Conservation (phyloP, 768 basidiomycete genomes). For the Boletus insuetus region DNA sequence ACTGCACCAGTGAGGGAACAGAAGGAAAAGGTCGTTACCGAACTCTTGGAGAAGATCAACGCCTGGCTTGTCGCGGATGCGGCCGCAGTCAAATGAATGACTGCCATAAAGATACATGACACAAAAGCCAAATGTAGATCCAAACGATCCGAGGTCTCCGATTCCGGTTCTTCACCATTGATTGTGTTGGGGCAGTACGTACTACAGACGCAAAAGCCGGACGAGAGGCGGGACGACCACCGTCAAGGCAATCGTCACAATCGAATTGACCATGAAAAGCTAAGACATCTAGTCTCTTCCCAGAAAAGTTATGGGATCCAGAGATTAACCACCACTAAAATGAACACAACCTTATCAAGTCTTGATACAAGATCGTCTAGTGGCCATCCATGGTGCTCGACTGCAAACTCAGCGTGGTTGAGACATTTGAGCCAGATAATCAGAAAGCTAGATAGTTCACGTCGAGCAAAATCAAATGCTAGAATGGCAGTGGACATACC, state of each 20-base stretch:
- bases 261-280: neutral
- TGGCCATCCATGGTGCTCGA: neutral
- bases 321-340: slow-evolving; percentile 12
- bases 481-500: slow-evolving; percentile 41
- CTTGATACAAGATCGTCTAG: slow-evolving; percentile 1
- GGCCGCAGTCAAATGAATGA: slow-evolving; percentile 15
- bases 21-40: neutral
- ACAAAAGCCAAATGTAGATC: slow-evolving; percentile 28
- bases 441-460: slow-evolving; percentile 44
- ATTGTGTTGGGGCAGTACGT: slow-evolving; percentile 13
- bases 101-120: slow-evolving; percentile 15
- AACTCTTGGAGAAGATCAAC: slow-evolving; percentile 17
- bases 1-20: neutral
- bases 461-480: neutral
- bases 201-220: slow-evolving; percentile 23
- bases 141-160: slow-evolving; percentile 24
- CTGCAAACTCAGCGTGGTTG: slow-evolving; percentile 34
- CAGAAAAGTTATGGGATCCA: slow-evolving; percentile 6
- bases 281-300: slow-evolving; percentile 1
- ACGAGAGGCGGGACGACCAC: slow-evolving; percentile 23
- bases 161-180: neutral
- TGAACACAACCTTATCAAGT: slow-evolving; percentile 1
- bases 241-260: slow-evolving; percentile 12
- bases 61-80: slow-evolving; percentile 2
- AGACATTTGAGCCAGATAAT: slow-evolving; percentile 71